Evolutionary conservation across 1,284 basidiomycete genomes (phyloP), one percentile per base, ranked within the genome.

Genomic region (Ustilago hordei): DNA sequence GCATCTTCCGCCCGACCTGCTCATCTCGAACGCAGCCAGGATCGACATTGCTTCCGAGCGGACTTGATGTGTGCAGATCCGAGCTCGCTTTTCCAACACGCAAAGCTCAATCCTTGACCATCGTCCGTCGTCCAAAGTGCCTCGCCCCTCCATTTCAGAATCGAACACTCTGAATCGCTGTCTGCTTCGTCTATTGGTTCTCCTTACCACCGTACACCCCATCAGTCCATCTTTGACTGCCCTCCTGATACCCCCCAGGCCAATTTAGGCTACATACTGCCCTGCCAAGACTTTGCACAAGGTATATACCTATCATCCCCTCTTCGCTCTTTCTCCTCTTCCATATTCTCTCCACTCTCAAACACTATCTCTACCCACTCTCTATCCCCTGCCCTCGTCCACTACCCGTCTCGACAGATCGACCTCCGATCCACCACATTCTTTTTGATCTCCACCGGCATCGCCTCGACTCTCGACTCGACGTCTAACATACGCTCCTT

Each of bases 21-120:
- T 50, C 8, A 50, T 50, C 48, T 60, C 45, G 32, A 38, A 60
- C 58, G 57, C 61, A 60, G 41, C 19, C 34, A 31, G 57, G 69
- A 72, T 72, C 69, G 69, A 72, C 69, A 72, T 72, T 72, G 69
- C 69, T 72, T 72, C 69, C 69, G 69, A 72, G 69, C 69, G 69
- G 69, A 72, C 64, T 36, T 72, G 31, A 23, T 45, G 35, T 39
- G 56, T 67, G 64, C 60, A 64, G 57, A 59, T 52, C 54, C 63
- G 58, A 48, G 58, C 58, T 39, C 35, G 32, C 35, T 41, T 31
- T 36, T 43, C 3, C 54, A 32, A 12, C 15, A 7, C 43, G 11
- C 28, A 35, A 19, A 28, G 43, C 56, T 47, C 23, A 55, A 28
- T 52, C 56, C 34, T 36, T 58, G 38, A 32, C 28, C 31, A 6